Conservation (phyloP, 148 eudicot genomes). For the Arbutus unedo region DNA sequence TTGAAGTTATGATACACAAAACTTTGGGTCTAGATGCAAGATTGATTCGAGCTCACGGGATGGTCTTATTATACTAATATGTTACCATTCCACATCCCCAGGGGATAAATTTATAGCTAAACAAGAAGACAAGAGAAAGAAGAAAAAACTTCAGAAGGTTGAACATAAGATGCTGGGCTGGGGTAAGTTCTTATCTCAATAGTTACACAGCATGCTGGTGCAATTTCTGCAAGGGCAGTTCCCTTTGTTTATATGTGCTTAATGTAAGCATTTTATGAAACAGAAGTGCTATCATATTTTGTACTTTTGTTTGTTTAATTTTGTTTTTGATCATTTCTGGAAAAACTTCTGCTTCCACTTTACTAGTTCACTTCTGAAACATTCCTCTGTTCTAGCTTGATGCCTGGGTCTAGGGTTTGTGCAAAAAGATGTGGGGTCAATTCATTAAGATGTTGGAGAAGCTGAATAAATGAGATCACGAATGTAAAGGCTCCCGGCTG, state of each 20-base stretch:
- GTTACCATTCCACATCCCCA: slow-evolving; percentile 27
- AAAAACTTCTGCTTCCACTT: neutral
- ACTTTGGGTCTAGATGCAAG: neutral
- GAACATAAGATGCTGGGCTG: slow-evolving; percentile 98
- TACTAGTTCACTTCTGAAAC: too few relatives aligned
- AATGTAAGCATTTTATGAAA: neutral
- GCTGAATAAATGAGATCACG: neutral
- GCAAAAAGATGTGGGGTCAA: too few relatives aligned
- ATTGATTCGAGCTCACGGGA: neutral
- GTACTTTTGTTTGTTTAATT: neutral
- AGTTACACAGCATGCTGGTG: neutral
- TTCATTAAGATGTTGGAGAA: neutral
- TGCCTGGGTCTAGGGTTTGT: neutral
- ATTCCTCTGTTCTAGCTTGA: neutral
- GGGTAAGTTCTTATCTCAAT: slow-evolving; percentile 51
- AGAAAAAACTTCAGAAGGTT: slow-evolving; percentile 82
- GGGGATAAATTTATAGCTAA: slow-evolving; percentile 88
- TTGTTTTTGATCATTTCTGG: neutral
- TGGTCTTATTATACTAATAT: slow-evolving; percentile 13
- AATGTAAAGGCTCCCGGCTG: neutral
- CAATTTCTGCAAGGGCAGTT: neutral
- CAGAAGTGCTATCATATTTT: neutral
- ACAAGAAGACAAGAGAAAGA: slow-evolving; percentile 88
- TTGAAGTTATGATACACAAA: neutral
- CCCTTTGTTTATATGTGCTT: neutral